Base-by-base conservation (phyloP, 208 protist genomes). In the Crithidia bombi region DNA sequence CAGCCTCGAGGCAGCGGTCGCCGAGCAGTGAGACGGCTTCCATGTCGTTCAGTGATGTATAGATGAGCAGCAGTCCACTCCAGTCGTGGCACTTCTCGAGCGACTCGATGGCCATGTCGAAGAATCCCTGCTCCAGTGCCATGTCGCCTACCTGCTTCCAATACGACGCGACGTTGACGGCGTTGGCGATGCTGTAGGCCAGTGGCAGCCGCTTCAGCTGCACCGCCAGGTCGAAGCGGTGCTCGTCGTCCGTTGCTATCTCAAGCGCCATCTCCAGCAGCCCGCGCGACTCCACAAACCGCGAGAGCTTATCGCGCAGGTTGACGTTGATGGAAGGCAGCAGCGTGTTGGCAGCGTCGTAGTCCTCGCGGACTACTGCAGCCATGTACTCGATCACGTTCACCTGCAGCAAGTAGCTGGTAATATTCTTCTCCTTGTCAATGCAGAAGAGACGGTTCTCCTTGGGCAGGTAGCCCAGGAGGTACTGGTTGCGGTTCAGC, bases 381-480 rank as follows among this genome's bases (percentile, higher is more conserved):
- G 97, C 98, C 91, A 99, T 98, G 83, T 99, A 99, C 67, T 98
- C 94, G 55, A 99, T 92, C 21, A 99, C 87, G 28, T 87, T 85
- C 26, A 97, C 66, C 38, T 92, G 81, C 19, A 99, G 75, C 41
- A 74, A 75, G 78, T 98, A 99, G 61, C 84, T 96, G 6, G 97
- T 91, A 35, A 98, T 82, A 64, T 92, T 90, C 57, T 84, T 83
- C 58, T 95, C 81, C 69, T 98, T 98, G 75, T 99, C 98, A 41
- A 98, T 96, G 35, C 98, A 96, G 74, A 98, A 98, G 32, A 99
- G 41, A 14, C 97, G 83, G 65, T 98, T 98, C 51, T 98, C 91
- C 73, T 94, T 95, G 12, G 93, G 69, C n/a, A 99, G 43, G 75
- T 99, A 99, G 41, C 98, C 97, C 33, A 97, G 78, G 11, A 97